These are phyloP conservation scores for Lasiodiplodia theobromae DNA, from an alignment of 2,329 filamentous ascomycete species.

Conservation along the genomic window DNA sequence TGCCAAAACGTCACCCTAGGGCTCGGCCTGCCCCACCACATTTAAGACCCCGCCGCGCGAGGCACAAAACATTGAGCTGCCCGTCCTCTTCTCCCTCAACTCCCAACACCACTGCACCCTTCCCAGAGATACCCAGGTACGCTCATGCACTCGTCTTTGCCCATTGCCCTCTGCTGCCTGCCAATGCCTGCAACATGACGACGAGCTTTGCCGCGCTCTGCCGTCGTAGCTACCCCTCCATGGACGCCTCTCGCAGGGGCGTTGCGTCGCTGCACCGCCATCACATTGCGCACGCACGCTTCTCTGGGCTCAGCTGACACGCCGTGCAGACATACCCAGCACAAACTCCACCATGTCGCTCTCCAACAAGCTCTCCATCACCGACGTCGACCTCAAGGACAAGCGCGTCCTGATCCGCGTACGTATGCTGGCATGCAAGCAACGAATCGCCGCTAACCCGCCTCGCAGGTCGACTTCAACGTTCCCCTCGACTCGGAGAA, in stretches of 20 bases:
- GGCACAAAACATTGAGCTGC: constrained; percentile 28
- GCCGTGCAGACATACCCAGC: not conserved
- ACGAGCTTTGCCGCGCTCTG: not conserved
- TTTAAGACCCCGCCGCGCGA: constrained; percentile 30
- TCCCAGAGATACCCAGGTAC: constrained; percentile 18
- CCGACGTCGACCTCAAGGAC: constrained; percentile 94
- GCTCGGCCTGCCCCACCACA: constrained; percentile 25
- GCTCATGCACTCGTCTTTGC: not conserved
- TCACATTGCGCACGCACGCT: not conserved
- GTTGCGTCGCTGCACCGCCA: not conserved
- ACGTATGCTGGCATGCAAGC: constrained; percentile 51
- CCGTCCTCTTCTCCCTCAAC: not conserved
- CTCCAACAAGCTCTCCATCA: constrained; percentile 96
- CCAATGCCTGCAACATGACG: not conserved
- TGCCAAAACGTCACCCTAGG: constrained; percentile 18
- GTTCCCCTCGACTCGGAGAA: constrained; percentile 92
- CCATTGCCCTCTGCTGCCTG: not conserved
- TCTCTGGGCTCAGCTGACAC: not conserved
- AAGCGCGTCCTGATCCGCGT: constrained; percentile 98
- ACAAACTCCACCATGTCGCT: constrained; percentile 78
- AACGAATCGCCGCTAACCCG: not conserved
- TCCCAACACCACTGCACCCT: constrained; percentile 20
- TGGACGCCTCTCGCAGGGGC: not conserved
- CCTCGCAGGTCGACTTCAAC: constrained; percentile 93
- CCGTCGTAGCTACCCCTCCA: constrained; percentile 24